These are phyloP conservation scores for Bipolaris victoriae DNA, from an alignment of 2,329 filamentous ascomycete species.

Conservation along the genomic window DNA sequence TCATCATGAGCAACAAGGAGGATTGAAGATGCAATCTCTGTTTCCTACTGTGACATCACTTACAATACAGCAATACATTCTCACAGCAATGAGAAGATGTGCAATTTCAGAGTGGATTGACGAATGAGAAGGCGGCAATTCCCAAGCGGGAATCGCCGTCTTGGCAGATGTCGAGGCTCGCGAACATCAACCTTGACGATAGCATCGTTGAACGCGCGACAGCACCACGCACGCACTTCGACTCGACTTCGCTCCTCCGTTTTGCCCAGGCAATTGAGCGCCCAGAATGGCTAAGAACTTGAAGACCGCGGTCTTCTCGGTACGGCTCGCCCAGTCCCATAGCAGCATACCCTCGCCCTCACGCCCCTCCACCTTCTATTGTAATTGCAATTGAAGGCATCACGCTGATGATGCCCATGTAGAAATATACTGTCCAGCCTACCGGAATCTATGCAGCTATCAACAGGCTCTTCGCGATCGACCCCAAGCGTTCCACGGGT, in stretches of 20 bases:
- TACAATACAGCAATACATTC: neutral
- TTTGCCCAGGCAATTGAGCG: constrained; percentile 16
- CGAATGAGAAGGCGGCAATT: constrained; percentile 26
- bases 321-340: constrained; percentile 25
- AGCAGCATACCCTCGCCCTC: constrained; percentile 2
- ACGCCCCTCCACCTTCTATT: constrained; percentile 15
- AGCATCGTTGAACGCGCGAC: constrained; percentile 23
- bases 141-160: constrained; percentile 27
- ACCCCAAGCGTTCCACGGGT: constrained; percentile 87
- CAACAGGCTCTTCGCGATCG: constrained; percentile 78
- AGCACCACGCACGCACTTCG: constrained; percentile 31
- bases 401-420: constrained; percentile 20
- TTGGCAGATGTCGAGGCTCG: constrained; percentile 34
- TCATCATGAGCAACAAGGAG: too few relatives aligned
- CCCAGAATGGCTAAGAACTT: constrained; percentile 42
- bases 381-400: neutral
- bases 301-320: constrained; percentile 36
- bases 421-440: constrained; percentile 98
- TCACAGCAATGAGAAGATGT: neutral
- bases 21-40: fast-evolving
- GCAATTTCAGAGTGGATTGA: neutral
- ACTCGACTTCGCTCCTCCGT: constrained; percentile 27
- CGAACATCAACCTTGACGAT: constrained; percentile 37
- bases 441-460: constrained; percentile 85
- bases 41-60: neutral